phyloP scores from a whole-genome alignment of 192 early-diverging fungal genomes.

The Obelidium mucronatum region DNA sequence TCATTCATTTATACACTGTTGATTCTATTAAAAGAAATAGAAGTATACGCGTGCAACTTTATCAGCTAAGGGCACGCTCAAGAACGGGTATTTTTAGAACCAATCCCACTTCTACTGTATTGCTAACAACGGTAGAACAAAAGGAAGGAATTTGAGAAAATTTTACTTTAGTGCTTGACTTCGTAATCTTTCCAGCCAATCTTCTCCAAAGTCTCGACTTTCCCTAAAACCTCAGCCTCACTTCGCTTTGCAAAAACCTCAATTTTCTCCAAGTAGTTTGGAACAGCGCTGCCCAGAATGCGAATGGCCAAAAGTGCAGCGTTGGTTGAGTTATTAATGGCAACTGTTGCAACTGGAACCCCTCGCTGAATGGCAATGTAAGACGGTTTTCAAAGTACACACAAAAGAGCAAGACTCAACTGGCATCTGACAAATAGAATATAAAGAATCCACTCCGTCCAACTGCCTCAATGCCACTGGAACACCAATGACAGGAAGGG shows the following conservation, averaged over 20 bases:
- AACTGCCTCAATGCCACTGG: conserved; percentile 92
- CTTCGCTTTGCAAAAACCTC: conserved; percentile 77
- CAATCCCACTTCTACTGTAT: too few relatives aligned
- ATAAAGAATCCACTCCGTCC: conserved; percentile 96
- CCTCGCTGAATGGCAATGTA: conserved; percentile 74
- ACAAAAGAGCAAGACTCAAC: conserved; percentile 54
- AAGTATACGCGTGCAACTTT: too few relatives aligned
- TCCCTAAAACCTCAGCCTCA: conserved; percentile 87
- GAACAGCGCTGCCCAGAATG: conserved; percentile 83
- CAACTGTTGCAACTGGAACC: conserved; percentile 98
- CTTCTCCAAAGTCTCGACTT: conserved; percentile 80
- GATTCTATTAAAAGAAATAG: too few relatives aligned
- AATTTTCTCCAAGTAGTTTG: conserved; percentile 81
- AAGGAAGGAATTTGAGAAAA: too few relatives aligned
- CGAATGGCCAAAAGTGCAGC: conserved; percentile 93
- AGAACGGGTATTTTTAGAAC: too few relatives aligned
- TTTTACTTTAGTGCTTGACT: conserved; percentile 18
- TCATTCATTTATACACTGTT: too few relatives aligned
- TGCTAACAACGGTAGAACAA: too few relatives aligned
- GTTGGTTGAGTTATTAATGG: conserved; percentile 98
- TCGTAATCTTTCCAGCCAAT: conserved; percentile 86
- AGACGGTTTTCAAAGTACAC: not conserved
- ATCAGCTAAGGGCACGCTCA: too few relatives aligned
- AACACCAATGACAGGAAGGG: conserved; percentile 97
- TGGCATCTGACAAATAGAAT: conserved; percentile 99